phyloP scores from a whole-genome alignment of 2,329 filamentous ascomycete genomes.

The Xylariomycetidae sp. region DNA sequence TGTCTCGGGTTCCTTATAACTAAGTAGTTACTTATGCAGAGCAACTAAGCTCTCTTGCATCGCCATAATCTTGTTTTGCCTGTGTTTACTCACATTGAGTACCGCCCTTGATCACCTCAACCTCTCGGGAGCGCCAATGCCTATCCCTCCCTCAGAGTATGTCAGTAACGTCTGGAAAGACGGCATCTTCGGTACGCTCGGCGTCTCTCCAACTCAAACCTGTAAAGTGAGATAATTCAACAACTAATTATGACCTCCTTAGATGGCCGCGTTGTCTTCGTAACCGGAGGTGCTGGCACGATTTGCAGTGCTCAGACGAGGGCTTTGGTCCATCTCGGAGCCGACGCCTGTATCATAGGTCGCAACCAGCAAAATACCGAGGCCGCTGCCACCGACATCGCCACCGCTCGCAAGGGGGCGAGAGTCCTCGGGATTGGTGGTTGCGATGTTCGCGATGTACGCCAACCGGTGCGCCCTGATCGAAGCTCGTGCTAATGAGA shows the following conservation, averaged over 20 bases:
- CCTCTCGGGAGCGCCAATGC: no score
- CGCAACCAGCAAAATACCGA: constrained; percentile 88
- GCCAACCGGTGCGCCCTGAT: constrained; percentile 15
- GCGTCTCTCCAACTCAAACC: not conserved
- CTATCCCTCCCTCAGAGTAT: constrained; percentile 67
- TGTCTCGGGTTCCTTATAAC: no score
- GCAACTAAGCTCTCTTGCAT: no score
- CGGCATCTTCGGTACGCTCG: constrained; percentile 70
- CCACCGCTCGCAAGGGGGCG: constrained; percentile 69
- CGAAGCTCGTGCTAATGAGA: constrained; percentile 4
- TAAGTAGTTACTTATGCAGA: no score
- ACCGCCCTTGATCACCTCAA: no score
- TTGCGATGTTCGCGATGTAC: constrained; percentile 69
- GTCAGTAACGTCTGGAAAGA: constrained; percentile 82
- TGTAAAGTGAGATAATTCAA: no score
- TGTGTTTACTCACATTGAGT: no score
- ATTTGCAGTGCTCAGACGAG: constrained; percentile 94
- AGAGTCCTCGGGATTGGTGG: constrained; percentile 84
- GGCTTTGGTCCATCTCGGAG: constrained; percentile 84
- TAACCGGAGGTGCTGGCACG: constrained; percentile 87
- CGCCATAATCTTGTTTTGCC: no score
- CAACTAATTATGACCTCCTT: constrained; percentile 8
- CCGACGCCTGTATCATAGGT: constrained; percentile 90
- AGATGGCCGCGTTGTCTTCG: constrained; percentile 89
- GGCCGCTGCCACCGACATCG: constrained; percentile 73